Base-by-base conservation (phyloP, 805 yeast genomes). In the Yamadazyma olivae region DNA sequence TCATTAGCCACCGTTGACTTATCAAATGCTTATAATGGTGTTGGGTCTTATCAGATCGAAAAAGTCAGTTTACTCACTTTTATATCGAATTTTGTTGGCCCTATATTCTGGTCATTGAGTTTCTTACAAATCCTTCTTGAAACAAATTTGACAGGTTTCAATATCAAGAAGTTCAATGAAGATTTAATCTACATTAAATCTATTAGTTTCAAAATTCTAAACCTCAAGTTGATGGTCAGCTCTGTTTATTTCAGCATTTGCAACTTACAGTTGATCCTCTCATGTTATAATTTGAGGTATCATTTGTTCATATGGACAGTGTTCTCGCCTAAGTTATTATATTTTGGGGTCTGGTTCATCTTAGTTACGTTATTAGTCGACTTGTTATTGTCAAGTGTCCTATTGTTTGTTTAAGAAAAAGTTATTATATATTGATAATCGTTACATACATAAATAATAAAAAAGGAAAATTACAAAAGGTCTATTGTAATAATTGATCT, bases 241-340 rank as follows among this genome's bases (percentile, higher is more conserved):
- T 57, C 79, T 22, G 51, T 72, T 1, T 84, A 81, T 50, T 84
- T 83, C 54, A 63, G 82, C 2, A 44, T 81, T 1, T 65, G 80
- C 7, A 82, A 85, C 1, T 48, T 75, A 2, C 73, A 75, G 29
- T 70, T 88, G 33, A 54, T 85, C 28, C 61, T 66, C 0, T 82
- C 96, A 10, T 93, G 98, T 56, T 71, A 73, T 33, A 67, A 75
- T 15, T 70, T 90, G 47, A 70, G 95, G 47, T 84, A 81, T 52
- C 99, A 93, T 57, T 67, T 93, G 38, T 93, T 93, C 55, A 84
- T 93, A 7, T 93, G 99, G 99, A 90, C 98, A 2, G 99, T 93
- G 6, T 93, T 93, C 63, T 85, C 95, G 34, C 99, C 99, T 1
- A 91, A 90, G 51, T 57, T 93, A 4, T 71, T 95, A 23, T 93